Base-by-base conservation (phyloP, 768 basidiomycete genomes). In the Candolleomyces efflorescens region DNA sequence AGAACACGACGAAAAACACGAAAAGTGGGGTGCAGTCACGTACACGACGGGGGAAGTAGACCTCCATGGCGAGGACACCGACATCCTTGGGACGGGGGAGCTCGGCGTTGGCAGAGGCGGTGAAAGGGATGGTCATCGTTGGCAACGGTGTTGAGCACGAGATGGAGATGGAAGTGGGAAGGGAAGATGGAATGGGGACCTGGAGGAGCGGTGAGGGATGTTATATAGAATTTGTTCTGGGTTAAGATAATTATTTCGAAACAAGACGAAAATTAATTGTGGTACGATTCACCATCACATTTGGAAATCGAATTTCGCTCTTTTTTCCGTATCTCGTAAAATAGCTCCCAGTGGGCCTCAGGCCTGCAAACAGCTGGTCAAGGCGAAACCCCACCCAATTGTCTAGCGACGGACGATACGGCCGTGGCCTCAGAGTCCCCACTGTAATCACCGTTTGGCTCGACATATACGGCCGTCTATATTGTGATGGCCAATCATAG, bases 41-140 rank as follows among this genome's bases (percentile, higher is more conserved):
- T 67, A 94, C 92, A 63, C 92, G 83, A 73, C 84, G 88, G 54
- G 94, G 95, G 77, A 96, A 95, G 81, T 97, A 98, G 72, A 92
- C 83, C 68, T 98, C 94, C 73, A 95, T 85, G 51, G 82, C 94
- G 62, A 95, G 89, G 72, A 98, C 86, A 68, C 95, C 95, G 64
- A 97, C 94, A 74, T 97, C 90, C 78, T 89, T 85, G 59, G 95
- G 93, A 65, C 93, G 90, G 55, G 78, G 75, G 23, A 73, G 55
- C 56, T 80, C 79, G 56, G 69, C 39, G 61, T 73, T 73, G 56
- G 70, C 53, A 54, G 70, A 58, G 58, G 71, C 58, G 59, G 68
- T 61, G 54, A 78, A 66, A 55, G 74, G 68, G 62, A 79, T 71
- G 43, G 77, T 76, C 78, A 80, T 78, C 59, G 56, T 70, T 56